Percentiles rank a stretch among this genome's conserved stretches.
phyloP scores from a whole-genome alignment of 129 eudicot species.

The Cynara cardunculus region DNA sequence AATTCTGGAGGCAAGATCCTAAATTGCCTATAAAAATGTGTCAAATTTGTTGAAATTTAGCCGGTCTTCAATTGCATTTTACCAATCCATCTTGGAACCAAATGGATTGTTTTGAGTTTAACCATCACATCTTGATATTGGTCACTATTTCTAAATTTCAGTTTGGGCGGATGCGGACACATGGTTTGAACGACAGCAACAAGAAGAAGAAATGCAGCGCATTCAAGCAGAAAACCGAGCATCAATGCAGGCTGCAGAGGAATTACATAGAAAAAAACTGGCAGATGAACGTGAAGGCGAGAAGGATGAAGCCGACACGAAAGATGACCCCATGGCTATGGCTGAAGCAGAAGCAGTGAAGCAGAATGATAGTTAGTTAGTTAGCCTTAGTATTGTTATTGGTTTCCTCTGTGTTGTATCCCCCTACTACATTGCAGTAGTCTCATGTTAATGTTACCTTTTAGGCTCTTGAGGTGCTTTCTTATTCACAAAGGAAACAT shows the following conservation, averaged over 20 bases:
- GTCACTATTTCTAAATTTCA: slow-evolving; percentile 16
- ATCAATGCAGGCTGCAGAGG: slow-evolving; percentile 69
- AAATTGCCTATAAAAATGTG: neutral
- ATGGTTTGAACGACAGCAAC: slow-evolving; percentile 86
- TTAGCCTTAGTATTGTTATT: neutral
- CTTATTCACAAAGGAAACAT: neutral
- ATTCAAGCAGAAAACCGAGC: slow-evolving; percentile 72
- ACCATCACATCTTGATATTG: neutral
- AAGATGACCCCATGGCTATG: slow-evolving; percentile 67
- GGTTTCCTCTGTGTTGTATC: slow-evolving; percentile 6
- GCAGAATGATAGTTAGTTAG: slow-evolving; percentile 29
- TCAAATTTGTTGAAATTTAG: neutral
- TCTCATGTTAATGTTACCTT: neutral
- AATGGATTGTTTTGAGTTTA: neutral
- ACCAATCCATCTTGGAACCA: neutral
- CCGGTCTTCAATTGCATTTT: neutral
- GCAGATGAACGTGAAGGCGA: slow-evolving; percentile 84
- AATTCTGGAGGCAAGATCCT: neutral
- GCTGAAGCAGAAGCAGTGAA: slow-evolving; percentile 63
- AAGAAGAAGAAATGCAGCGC: slow-evolving; percentile 79
- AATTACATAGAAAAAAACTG: slow-evolving; percentile 70
- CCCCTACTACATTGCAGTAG: neutral
- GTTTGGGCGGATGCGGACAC: slow-evolving; percentile 99
- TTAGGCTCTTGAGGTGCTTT: too few species aligned
- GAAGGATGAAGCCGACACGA: slow-evolving; percentile 52